Base-by-base conservation (phyloP, 2,329 filamentous ascomycete species). In the Fusarium equiseti region DNA sequence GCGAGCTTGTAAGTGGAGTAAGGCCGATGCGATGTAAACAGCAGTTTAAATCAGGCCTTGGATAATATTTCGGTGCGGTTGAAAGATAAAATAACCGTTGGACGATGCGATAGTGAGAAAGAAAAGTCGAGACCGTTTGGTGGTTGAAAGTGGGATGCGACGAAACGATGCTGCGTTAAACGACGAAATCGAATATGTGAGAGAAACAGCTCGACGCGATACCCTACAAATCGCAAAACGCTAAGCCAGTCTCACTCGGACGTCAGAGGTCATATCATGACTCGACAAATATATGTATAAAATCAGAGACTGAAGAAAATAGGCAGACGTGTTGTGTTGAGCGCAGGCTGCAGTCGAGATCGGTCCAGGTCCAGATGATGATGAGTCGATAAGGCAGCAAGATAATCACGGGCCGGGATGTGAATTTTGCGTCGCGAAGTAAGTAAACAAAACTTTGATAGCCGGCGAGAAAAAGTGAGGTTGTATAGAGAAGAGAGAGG, bases 251-350 rank as follows among this genome's bases (percentile, higher is more conserved):
- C 68, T 74, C 62, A 66, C 74, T 75, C 70, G 74, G 59, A 72
- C 54, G 63, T 63, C 60, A 51, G 52, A 70, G 61, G 61, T 75
- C 71, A 71, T 74, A 77, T 73, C 76, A 77, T 77, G 76, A 76
- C 74, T 77, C 63, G 68, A 65, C 59, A 62, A 58, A 20, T 64
- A 35, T 53, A 60, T 51, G 45, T 59, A 35, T 53, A n/a, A 70
- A 55, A 62, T 63, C 63, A 56, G 56, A 45, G 58, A 56, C 68
- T 74, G 73, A 50, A 59, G 45, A 45, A 46, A 32, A 31, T 44
- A 73, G 71, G 71, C 59, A 72, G 70, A 58, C 60, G 46, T 52
- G 49, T 44, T 49, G 46, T 52, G 53, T 44, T 46, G 49, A 50
- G 51, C 49, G 58, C 48, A 70, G 73, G 72, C 70, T 70, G 61